These are phyloP conservation scores for Phytopythium helicoides DNA, from an alignment of 352 stramenopile species.

Conservation along the genomic window DNA sequence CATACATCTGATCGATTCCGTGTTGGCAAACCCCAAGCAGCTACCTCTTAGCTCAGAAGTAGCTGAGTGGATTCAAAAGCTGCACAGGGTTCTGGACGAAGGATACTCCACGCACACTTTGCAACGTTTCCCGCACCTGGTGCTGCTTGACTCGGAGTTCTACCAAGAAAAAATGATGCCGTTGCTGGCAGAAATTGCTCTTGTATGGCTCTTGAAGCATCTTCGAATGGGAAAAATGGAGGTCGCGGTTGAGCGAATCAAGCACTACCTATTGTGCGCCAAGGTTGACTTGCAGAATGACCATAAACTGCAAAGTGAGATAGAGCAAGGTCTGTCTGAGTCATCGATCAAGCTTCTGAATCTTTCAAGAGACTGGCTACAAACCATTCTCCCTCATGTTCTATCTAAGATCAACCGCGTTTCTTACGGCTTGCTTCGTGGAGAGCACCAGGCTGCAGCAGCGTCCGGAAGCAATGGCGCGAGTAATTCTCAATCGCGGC, in stretches of 20 bases:
- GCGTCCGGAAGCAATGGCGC: conserved; percentile 51
- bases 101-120: conserved; percentile 93
- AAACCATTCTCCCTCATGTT: conserved; percentile 97
- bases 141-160: conserved; percentile 96
- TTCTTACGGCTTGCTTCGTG: conserved; percentile 95
- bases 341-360: conserved; percentile 98
- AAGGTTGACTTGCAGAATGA: conserved; percentile 63
- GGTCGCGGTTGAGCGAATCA: conserved; percentile 69
- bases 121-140: conserved; percentile 97
- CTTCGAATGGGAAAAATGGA: conserved; percentile 95
- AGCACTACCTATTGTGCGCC: conserved; percentile 67
- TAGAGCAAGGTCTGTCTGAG: conserved; percentile 71
- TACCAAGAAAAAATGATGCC: conserved; percentile 94
- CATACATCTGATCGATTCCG: conserved; percentile 93
- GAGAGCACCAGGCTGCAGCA: conserved; percentile 51
- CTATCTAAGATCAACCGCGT: conserved; percentile 99
- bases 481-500: conserved; percentile 94
- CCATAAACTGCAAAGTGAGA: conserved; percentile 72
- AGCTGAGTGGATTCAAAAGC: conserved; percentile 33
- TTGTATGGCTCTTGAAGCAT: conserved; percentile 83
- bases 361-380: conserved; percentile 96
- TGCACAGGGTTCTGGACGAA: conserved; percentile 90
- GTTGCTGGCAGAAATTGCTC: conserved; percentile 88
- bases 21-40: conserved; percentile 56
- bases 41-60: neutral